phyloP scores from a whole-genome alignment of 1,139 yeast species.

The Blastobotrys indianensis region DNA sequence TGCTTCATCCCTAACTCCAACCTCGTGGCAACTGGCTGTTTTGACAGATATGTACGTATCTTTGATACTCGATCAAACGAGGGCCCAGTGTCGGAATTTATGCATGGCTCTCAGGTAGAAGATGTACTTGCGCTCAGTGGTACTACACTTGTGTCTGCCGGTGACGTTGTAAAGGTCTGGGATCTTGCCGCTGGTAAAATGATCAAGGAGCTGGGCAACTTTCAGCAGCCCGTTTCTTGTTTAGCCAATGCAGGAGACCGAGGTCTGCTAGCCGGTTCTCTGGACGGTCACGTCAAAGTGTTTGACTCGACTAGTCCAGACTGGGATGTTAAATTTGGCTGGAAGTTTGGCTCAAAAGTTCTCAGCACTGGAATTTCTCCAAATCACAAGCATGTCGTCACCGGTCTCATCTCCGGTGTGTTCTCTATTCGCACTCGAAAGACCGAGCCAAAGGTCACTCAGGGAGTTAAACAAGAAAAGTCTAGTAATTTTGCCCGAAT shows the following conservation, averaged over 20 bases:
- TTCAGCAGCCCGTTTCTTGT: constrained; percentile 89
- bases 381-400: constrained; percentile 79
- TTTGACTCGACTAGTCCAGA: constrained; percentile 68
- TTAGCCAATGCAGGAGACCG: constrained; percentile 58
- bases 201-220: constrained; percentile 63
- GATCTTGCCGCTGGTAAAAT: constrained; percentile 73
- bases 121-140: constrained; percentile 76
- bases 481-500: constrained; percentile 60
- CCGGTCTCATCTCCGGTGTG: constrained; percentile 90
- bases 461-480: constrained; percentile 30
- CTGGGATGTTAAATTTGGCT: constrained; percentile 92
- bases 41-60: constrained; percentile 82
- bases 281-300: constrained; percentile 95
- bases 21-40: constrained; percentile 85
- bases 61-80: constrained; percentile 67
- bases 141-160: constrained; percentile 77
- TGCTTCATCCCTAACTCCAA: constrained; percentile 72
- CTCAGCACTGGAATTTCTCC: constrained; percentile 88
- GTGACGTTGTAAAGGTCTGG: constrained; percentile 84
- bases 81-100: constrained; percentile 44
- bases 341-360: constrained; percentile 96
- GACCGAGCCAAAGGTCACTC: constrained; percentile 39
- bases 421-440: constrained; percentile 84
- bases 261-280: constrained; percentile 84
- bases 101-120: constrained; percentile 78